Evolutionary conservation across 139 green algal genomes (phyloP).

Genomic region (Chlorella sp.): DNA sequence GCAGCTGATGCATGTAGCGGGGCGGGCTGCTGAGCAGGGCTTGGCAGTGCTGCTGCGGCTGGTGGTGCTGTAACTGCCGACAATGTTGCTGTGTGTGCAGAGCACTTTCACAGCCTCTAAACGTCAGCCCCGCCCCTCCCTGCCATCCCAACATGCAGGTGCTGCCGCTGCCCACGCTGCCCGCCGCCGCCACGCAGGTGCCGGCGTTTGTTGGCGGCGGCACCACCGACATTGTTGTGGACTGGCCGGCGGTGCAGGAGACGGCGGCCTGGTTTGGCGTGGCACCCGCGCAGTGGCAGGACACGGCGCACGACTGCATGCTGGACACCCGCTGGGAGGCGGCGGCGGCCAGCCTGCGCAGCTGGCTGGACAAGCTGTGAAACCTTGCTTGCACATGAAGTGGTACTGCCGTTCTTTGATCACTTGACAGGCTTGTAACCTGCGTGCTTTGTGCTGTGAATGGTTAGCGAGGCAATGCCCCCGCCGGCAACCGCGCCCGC

Average conservation of each 20-base stretch:
- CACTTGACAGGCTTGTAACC: too few species aligned
- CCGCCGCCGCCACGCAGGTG: conserved; percentile 20
- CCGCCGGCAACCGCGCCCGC: too few species aligned
- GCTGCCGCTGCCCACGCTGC: conserved; percentile 61
- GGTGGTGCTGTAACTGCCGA: not conserved
- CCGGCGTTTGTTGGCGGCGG: conserved; percentile 71
- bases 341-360: conserved; percentile 56
- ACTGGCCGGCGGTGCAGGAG: conserved; percentile 59
- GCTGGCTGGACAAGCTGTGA: conserved; percentile 50
- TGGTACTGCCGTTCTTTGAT: too few species aligned
- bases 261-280: conserved; percentile 56
- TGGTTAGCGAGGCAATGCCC: too few species aligned
- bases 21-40: not conserved
- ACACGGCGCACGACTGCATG: conserved; percentile 89
- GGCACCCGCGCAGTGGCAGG: conserved; percentile 54
- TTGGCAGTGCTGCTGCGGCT: not conserved
- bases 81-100: too few species aligned
- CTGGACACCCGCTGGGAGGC: conserved; percentile 73
- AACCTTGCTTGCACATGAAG: too few species aligned
- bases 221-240: conserved; percentile 67
- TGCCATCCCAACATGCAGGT: conserved; percentile 1
- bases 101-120: too few species aligned
- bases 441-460: too few species aligned
- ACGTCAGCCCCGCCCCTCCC: too few species aligned
- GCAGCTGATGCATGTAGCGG: not conserved